Evolutionary conservation across 1,284 basidiomycete species (phyloP).

Genomic region (Phellopilus nigrolimitatus): DNA sequence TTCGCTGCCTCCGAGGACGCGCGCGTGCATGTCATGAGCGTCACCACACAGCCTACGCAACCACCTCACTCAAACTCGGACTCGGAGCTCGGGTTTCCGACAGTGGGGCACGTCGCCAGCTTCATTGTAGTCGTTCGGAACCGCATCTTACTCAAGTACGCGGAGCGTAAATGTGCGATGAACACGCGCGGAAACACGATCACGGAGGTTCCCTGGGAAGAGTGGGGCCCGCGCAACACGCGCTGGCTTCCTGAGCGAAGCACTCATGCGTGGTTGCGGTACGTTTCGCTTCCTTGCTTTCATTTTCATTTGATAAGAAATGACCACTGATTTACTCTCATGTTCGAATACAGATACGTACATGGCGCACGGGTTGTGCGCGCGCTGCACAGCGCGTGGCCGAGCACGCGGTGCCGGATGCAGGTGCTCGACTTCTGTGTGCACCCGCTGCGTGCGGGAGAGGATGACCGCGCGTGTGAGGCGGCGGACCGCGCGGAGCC

Average conservation of each 20-base stretch:
- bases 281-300: constrained; percentile 7
- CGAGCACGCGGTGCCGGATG: constrained; percentile 20
- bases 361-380: constrained; percentile 41
- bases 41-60: constrained; percentile 22
- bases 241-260: constrained; percentile 33
- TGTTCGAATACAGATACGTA: constrained; percentile 40
- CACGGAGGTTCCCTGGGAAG: constrained; percentile 33
- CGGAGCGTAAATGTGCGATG: background rate
- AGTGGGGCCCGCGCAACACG: constrained; percentile 42
- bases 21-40: constrained; percentile 41
- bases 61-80: constrained; percentile 13
- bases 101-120: constrained; percentile 6
- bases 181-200: background rate
- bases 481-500: constrained; percentile 2
- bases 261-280: constrained; percentile 38
- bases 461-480: constrained; percentile 4
- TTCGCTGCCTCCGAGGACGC: constrained; percentile 37
- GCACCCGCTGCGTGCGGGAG: constrained; percentile 23
- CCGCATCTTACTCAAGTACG: constrained; percentile 11
- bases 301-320: background rate
- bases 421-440: constrained; percentile 38
- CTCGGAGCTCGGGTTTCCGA: constrained; percentile 4
- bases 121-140: constrained; percentile 15
- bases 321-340: background rate
- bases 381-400: constrained; percentile 20